Evolutionary conservation across 352 stramenopile species (phyloP), one percentile per base, ranked within the genome.

Genomic region (Blastocystis sp.): DNA sequence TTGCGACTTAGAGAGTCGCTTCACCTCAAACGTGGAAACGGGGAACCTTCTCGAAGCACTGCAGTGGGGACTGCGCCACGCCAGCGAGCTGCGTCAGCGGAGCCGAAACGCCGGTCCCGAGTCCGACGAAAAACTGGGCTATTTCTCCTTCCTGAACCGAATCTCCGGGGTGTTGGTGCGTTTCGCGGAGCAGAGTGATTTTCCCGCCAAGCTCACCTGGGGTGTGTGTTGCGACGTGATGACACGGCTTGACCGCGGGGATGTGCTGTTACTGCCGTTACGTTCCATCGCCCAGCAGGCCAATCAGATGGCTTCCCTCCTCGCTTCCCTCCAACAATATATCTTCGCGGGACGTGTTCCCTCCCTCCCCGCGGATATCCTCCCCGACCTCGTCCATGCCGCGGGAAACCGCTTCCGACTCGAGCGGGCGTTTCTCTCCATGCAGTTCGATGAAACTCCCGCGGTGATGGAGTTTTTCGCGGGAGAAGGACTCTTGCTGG

Each of bases 91-190:
- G 27, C 40, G 29, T 34, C 18, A 81, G 24, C n/a, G n/a, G n/a
- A 16, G 44, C 29, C 27, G 61, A 21, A 51, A 81, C 14, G 48
- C 69, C 7, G 48, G 4, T 18, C 4, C n/a, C 7, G 46, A 63
- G 16, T 40, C 44, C 14, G 69, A 81, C 8, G n/a, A 63, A 8
- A 6, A 40, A 40, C 54, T 81, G 18, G 14, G 38, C 0, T 81
- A 65, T 40, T 81, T 63, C 42, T 65, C 48, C 16, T 29, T 40
- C 34, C 24, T 81, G 18, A 81, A 81, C 27, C 69, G 69, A 0
- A 36, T 81, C 6, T 49, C 24, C 24, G 18, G 44, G 24, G 44
- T 64, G 32, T 36, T 57, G 21, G 7, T 81, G n/a, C 21, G 49
- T 27, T 29, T 81, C 32, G 21, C 56, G 8, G 46, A 61, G 24